Evolutionary conservation across 1,284 basidiomycete species (phyloP), one percentile per base, ranked within the genome.

Genomic region (Athelia sp.): DNA sequence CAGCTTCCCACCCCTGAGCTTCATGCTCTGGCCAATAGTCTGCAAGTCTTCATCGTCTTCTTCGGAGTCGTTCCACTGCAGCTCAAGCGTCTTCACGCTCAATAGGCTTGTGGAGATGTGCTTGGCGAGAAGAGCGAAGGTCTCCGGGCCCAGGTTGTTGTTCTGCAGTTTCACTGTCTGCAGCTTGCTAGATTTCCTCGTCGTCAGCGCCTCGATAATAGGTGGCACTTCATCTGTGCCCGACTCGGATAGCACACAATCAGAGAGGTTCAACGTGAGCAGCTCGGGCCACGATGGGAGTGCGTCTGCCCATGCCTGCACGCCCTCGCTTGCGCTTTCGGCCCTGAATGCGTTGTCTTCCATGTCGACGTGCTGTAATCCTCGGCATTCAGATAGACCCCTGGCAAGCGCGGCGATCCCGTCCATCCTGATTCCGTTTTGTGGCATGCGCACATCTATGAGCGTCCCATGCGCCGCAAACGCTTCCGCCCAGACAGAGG

Each of bases 341-440:
- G 76, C 78, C 21, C 90, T 92, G 58, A 94, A 92, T 0, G 94
- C 95, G 71, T 99, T 99, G 69, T 99, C 96, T 69, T 98, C 93
- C 47, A 99, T 70, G 73, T 99, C 95, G 59, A 99, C 79, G 53
- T 86, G 72, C 63, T 86, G 76, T 50, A 99, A 73, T 44, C 74
- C 70, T 1, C 75, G 69, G 64, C 89, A 91, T 49, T 83, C 74
- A 14, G 84, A 67, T 40, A 99, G 70, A 2, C 94, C 96, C 26
- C 71, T 63, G 19, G 89, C 90, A 42, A 99, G 80, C 14, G 82
- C 80, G n/a, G 79, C 79, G 61, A 98, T 90, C 6, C 97, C 96
- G 54, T 89, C 87, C 87, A 93, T 93, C 56, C 95, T 79, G 60
- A 99, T 98, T 2, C 95, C 97, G 62, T 99, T 98, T 74, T 99